phyloP scores from a whole-genome alignment of 768 basidiomycete genomes.

The Leccinum subtestaceum region DNA sequence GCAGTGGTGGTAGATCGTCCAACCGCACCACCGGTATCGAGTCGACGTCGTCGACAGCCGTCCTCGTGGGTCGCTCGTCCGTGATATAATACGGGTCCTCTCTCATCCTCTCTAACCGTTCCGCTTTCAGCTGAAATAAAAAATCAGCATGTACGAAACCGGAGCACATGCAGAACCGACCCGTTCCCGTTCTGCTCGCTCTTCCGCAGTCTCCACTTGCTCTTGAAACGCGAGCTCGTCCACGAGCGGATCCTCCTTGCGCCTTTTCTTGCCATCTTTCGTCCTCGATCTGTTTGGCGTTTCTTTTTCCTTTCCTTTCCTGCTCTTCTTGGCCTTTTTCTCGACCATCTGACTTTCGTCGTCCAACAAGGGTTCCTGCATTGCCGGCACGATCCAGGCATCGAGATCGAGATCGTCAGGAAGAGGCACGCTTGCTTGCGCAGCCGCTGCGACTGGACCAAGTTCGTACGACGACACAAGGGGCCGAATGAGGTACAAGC shows the following conservation, averaged over 20 bases:
- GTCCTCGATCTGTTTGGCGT: slow-evolving; percentile 22
- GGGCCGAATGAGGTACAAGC: slow-evolving; percentile 80
- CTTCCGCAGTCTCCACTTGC: slow-evolving; percentile 55
- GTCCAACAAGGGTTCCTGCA: slow-evolving; percentile 29
- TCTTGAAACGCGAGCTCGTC: slow-evolving; percentile 40
- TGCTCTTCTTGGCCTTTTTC: slow-evolving; percentile 42
- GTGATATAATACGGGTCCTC: slow-evolving; percentile 93
- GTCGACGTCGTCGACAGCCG: slow-evolving; percentile 64
- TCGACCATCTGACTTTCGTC: slow-evolving; percentile 38
- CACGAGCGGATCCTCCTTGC: slow-evolving; percentile 19
- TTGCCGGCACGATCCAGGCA: slow-evolving; percentile 74
- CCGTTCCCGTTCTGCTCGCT: slow-evolving; percentile 56
- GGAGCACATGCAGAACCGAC: slow-evolving; percentile 38
- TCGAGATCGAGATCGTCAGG: slow-evolving; percentile 89
- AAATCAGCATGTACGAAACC: slow-evolving; percentile 2
- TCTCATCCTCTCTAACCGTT: slow-evolving; percentile 68
- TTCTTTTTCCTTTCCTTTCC: slow-evolving; percentile 48
- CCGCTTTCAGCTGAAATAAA: slow-evolving; percentile 60
- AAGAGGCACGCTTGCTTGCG: slow-evolving; percentile 76
- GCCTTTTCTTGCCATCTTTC: slow-evolving; percentile 48
- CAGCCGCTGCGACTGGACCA: slow-evolving; percentile 75
- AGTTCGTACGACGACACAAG: slow-evolving; percentile 77
- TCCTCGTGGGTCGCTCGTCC: slow-evolving; percentile 50
- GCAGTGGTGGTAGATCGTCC: slow-evolving; percentile 58
- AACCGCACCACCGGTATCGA: slow-evolving; percentile 87